These are phyloP conservation scores for Acacia crassicarpa DNA, from an alignment of 306 rosid species.

Conservation along the genomic window DNA sequence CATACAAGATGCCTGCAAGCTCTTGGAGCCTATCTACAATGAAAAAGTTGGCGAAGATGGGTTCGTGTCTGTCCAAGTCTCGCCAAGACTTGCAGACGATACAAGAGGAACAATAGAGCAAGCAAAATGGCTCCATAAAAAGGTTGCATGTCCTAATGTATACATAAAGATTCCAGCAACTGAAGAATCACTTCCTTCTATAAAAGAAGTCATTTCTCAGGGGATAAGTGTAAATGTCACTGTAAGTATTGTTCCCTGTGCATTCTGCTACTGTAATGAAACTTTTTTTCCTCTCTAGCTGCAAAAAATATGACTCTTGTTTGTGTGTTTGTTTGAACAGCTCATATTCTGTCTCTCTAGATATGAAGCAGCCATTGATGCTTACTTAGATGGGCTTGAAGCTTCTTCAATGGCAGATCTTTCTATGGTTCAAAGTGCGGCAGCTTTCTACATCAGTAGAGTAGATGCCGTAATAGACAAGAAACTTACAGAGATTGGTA, in stretches of 20 bases:
- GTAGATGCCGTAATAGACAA: constrained; percentile 77
- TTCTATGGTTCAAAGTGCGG: constrained; percentile 81
- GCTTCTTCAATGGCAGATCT: constrained; percentile 68
- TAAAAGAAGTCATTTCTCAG: constrained; percentile 73
- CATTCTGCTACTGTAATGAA: constrained; percentile 5
- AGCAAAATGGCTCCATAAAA: constrained; percentile 83
- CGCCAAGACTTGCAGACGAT: constrained; percentile 80
- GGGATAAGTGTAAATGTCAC: constrained; percentile 94
- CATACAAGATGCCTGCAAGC: constrained; percentile 84
- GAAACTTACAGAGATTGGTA: constrained; percentile 74
- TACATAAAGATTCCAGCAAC: constrained; percentile 92
- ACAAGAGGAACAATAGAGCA: constrained; percentile 74
- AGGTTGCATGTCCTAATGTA: constrained; percentile 68
- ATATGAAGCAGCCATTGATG: constrained; percentile 85
- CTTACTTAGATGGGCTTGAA: constrained; percentile 95
- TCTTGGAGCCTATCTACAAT: constrained; percentile 75
- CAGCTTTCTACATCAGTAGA: constrained; percentile 94
- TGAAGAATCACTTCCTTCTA: constrained; percentile 73
- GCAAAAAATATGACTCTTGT: constrained; percentile 13
- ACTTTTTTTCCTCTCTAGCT: not conserved
- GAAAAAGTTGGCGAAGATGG: constrained; percentile 78
- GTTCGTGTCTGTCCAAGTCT: constrained; percentile 78
- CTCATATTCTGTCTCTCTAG: constrained; percentile 76
- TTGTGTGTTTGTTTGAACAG: constrained; percentile 45
- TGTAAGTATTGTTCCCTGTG: constrained; percentile 50